Conservation (phyloP, 331 rosid species). For the Prunus yedoensis region DNA sequence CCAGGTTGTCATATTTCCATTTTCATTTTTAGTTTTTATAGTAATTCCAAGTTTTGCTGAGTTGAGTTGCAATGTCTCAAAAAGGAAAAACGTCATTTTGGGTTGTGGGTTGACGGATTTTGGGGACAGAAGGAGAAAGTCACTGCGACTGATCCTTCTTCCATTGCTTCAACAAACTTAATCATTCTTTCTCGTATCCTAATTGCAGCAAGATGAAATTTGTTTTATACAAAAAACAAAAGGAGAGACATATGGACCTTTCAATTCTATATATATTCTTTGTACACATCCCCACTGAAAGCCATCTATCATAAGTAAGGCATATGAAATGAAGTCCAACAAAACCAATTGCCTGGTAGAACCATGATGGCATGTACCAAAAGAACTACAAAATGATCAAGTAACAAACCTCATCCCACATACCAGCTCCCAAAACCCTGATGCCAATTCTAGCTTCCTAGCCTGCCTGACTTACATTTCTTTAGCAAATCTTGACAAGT, state of each 20-base stretch:
- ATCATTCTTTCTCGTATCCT: neutral
- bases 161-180: too few species aligned
- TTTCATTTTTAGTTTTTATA: too few species aligned
- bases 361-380: slow-evolving; percentile 11
- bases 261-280: neutral
- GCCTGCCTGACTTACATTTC: slow-evolving; percentile 21
- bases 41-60: too few species aligned
- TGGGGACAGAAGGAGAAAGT: too few species aligned
- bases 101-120: too few species aligned
- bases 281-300: slow-evolving; percentile 13
- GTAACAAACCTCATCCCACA: slow-evolving; percentile 24
- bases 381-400: slow-evolving; percentile 30
- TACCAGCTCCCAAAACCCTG: slow-evolving; percentile 16
- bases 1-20: too few species aligned
- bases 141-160: too few species aligned
- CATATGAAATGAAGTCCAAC: neutral
- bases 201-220: neutral
- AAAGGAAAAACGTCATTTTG: too few species aligned
- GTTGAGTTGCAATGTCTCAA: too few species aligned
- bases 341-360: slow-evolving; percentile 8
- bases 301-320: neutral
- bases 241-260: neutral
- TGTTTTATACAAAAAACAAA: neutral
- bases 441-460: neutral
- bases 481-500: slow-evolving; percentile 16